Evolutionary conservation across 1,284 basidiomycete genomes (phyloP), one percentile per base, ranked within the genome.

Genomic region (Xanthoconium separans): DNA sequence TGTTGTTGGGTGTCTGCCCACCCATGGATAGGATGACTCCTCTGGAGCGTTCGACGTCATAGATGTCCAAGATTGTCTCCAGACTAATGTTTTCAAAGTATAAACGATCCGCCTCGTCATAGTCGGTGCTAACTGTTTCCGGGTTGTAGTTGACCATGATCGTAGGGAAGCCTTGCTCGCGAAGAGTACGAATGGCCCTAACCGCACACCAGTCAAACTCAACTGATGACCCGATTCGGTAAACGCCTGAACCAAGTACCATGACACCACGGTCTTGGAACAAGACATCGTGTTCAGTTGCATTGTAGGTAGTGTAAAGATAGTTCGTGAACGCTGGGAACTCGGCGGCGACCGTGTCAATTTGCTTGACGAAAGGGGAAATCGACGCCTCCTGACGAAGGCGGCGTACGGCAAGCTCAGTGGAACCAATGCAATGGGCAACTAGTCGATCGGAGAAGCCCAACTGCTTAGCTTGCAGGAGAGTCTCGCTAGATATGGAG

Each of bases 191-290:
- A 73, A 98, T 98, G 29, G 95, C 94, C 49, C 95, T 89, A 48
- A 99, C 97, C 18, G 96, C 96, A 74, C 96, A 99, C 97, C 96
- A 99, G 72, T 99, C 96, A 74, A 99, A 99, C 75, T 99, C 97
- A 73, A 99, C 97, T 2, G 95, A 98, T 2, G 95, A 98, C 34
- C 97, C 96, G 65, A 99, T 99, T 54, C 97, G 89, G 76, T 99
- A 99, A 16, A 98, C 96, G 64, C 96, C 96, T 27, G 97, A 98
- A 29, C 96, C 97, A 33, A 98, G 83, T 13, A 98, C 96, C 85
- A 99, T 97, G 58, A 98, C 87, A 64, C 96, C 96, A 58, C 91
- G 83, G 68, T 99, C 97, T 53, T 87, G 75, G 74, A 98, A 98
- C 12, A 76, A 73, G 64, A 99, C 75, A 66, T 98, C 96, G 72